Percentiles rank a stretch among this genome's conserved stretches.
These are phyloP conservation scores for Russula lepida DNA, from an alignment of 768 basidiomycete species.

Conservation along the genomic window DNA sequence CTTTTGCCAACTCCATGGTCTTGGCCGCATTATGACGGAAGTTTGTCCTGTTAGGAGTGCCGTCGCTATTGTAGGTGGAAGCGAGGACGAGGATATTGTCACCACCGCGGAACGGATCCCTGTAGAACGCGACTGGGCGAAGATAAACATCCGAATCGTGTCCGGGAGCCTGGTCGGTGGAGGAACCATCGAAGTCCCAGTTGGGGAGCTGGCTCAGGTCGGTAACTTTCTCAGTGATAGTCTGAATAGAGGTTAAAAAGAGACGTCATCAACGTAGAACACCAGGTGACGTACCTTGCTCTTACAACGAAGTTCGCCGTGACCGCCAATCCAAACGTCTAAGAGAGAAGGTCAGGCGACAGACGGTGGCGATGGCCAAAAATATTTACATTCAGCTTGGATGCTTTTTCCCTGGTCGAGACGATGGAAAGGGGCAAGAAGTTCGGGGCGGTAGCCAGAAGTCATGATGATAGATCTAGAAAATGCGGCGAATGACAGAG, in stretches of 20 bases:
- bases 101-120: constrained; percentile 98
- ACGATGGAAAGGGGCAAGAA: constrained; percentile 83
- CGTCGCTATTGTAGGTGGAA: constrained; percentile 98
- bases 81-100: constrained; percentile 97
- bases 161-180: constrained; percentile 95
- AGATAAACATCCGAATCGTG: constrained; percentile 96
- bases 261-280: constrained; percentile 1
- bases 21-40: constrained; percentile 90
- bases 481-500: constrained; percentile 3
- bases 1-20: constrained; percentile 89
- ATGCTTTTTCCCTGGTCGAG: constrained; percentile 86
- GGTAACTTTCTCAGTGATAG: constrained; percentile 76
- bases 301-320: constrained; percentile 91
- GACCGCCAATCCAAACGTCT: constrained; percentile 99
- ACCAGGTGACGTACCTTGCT: constrained; percentile 58
- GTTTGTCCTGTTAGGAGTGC: constrained; percentile 96
- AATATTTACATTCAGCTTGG: constrained; percentile 80
- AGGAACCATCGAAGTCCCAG: constrained; percentile 99
- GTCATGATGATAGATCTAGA: not conserved
- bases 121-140: constrained; percentile 94
- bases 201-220: constrained; percentile 87
- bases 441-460: constrained; percentile 59
- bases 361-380: not conserved
- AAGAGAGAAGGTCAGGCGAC: constrained; percentile 21
- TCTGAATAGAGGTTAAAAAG: constrained; percentile 39